Conservation (phyloP, 2,329 filamentous ascomycete genomes). For the Alternaria consortialis region DNA sequence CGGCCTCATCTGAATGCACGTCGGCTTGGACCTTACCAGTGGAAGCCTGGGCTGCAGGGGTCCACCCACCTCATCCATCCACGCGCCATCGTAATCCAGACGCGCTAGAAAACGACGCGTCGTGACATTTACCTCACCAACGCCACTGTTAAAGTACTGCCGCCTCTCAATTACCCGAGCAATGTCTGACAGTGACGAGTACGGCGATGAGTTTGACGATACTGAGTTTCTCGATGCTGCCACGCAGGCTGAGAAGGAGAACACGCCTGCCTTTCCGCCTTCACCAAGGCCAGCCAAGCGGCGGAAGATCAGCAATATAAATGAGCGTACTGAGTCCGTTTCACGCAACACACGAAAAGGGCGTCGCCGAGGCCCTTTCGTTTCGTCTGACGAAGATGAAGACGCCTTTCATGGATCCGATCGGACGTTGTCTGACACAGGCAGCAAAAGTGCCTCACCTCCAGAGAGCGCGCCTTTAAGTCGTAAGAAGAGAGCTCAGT, state of each 20-base stretch:
- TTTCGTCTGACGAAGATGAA: constrained; percentile 40
- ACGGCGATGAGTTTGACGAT: constrained; percentile 70
- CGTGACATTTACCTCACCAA: constrained; percentile 20
- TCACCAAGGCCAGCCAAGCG: constrained; percentile 51
- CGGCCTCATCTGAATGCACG: constrained; percentile 20
- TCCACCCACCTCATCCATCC: constrained; percentile 26
- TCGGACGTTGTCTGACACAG: constrained; percentile 15
- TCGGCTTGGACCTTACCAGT: constrained; percentile 27
- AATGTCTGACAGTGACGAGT: constrained; percentile 61
- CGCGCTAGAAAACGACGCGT: constrained; percentile 41
- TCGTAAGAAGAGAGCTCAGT: constrained; percentile 25
- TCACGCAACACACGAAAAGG: constrained; percentile 29
- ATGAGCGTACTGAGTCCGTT: constrained; percentile 35
- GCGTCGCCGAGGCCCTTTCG: constrained; percentile 32
- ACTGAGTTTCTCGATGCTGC: constrained; percentile 71
- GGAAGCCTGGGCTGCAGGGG: constrained; percentile 30
- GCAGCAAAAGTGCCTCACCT: constrained; percentile 19
- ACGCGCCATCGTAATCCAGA: constrained; percentile 19
- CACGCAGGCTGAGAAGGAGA: constrained; percentile 58
- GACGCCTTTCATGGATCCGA: constrained; percentile 21
- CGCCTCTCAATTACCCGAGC: constrained; percentile 22
- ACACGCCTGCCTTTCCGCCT: constrained; percentile 42
- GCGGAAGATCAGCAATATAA: constrained; percentile 38
- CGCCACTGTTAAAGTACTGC: constrained; percentile 25
- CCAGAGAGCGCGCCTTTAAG: constrained; percentile 15